phyloP scores from a whole-genome alignment of 371 early-diverging fungal genomes.

The Zychaea mexicana region DNA sequence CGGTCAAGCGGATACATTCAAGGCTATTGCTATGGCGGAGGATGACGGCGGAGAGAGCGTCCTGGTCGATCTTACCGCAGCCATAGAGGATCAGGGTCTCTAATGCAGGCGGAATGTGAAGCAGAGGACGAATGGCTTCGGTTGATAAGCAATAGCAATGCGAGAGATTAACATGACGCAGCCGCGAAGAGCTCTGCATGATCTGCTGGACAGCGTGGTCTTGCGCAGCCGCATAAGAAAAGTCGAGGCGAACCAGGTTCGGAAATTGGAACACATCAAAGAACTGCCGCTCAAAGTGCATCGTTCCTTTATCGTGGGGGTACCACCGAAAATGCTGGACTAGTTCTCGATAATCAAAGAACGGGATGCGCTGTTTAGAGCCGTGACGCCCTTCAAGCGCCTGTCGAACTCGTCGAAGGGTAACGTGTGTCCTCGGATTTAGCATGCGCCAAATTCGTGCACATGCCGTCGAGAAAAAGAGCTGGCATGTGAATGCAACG shows the following conservation, averaged over 20 bases:
- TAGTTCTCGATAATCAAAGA: constrained; percentile 25
- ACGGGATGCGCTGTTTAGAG: constrained; percentile 7
- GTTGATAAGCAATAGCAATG: constrained; percentile 49
- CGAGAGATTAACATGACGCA: constrained; percentile 39
- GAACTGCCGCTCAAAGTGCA: constrained; percentile 10
- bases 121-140: constrained; percentile 36
- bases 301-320: constrained; percentile 19
- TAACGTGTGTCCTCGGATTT: constrained; percentile 36
- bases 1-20: constrained; percentile 34
- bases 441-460: constrained; percentile 36
- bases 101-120: constrained; percentile 26
- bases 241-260: constrained; percentile 33
- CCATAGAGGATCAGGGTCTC: constrained; percentile 41
- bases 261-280: constrained; percentile 35
- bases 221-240: constrained; percentile 47
- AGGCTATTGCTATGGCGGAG: constrained; percentile 29
- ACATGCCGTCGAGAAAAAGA: constrained; percentile 31
- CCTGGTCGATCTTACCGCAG: constrained; percentile 37
- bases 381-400: constrained; percentile 31
- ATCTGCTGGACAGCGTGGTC: constrained; percentile 36
- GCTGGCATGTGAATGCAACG: constrained; percentile 36
- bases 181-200: constrained; percentile 22
- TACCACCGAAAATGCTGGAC: constrained; percentile 34
- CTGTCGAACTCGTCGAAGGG: constrained; percentile 38
- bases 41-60: constrained; percentile 32